Evolutionary conservation across 148 eudicot species (phyloP).

Genomic region (Polygonum maritimum): DNA sequence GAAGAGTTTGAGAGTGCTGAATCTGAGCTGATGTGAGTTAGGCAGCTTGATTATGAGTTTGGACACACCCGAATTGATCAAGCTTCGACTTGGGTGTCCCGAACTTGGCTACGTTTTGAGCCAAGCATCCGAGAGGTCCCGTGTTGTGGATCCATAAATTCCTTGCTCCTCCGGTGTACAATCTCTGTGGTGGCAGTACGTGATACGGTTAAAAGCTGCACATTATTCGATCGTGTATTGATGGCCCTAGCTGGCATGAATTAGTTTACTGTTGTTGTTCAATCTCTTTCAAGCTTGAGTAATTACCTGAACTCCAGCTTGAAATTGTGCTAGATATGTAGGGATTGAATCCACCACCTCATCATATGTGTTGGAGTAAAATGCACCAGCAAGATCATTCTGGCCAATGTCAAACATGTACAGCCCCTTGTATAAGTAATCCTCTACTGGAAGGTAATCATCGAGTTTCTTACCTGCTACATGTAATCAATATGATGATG

Average conservation of each 20-base stretch:
- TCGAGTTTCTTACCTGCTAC: conserved; percentile 11
- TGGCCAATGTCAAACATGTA: conserved; percentile 27
- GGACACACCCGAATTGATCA: conserved; percentile 31
- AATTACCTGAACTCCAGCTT: conserved; percentile 20
- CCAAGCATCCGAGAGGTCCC: conserved; percentile 36
- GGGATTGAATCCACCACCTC: conserved; percentile 20
- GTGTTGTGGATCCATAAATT: conserved; percentile 33
- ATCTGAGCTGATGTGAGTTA: conserved; percentile 53
- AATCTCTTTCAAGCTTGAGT: not conserved
- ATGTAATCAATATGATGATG: not conserved
- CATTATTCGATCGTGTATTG: not conserved
- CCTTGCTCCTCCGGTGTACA: conserved; percentile 25
- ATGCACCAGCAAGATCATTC: conserved; percentile 21
- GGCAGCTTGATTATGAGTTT: conserved; percentile 28
- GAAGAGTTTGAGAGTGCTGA: conserved; percentile 36
- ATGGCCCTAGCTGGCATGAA: too few species aligned
- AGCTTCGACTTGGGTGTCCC: conserved; percentile 17
- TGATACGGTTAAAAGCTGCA: not conserved
- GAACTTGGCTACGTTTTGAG: conserved; percentile 22
- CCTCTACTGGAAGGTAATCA: conserved; percentile 16
- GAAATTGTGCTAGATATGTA: conserved; percentile 15
- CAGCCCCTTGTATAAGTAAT: conserved; percentile 17
- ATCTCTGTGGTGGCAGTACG: conserved; percentile 12
- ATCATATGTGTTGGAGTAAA: conserved; percentile 12
- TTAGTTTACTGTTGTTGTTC: not conserved